Evolutionary conservation across 306 rosid genomes (phyloP).

Genomic region (Medicago truncatula): DNA sequence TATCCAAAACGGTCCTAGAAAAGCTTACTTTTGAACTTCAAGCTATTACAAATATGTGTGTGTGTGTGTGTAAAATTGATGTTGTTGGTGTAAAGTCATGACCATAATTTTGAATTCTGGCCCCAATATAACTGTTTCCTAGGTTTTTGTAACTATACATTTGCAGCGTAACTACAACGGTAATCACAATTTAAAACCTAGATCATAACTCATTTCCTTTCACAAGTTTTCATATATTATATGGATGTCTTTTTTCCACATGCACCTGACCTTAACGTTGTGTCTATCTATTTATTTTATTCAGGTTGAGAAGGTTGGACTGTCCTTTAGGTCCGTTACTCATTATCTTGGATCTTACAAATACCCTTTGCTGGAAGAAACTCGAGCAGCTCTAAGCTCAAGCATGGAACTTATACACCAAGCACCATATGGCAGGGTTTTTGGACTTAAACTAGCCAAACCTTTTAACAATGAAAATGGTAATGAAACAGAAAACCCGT

Average conservation of each 20-base stretch:
- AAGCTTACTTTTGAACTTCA: too few species aligned
- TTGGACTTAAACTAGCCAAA: slow-evolving; percentile 41
- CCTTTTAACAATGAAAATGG: neutral
- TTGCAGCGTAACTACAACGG: too few species aligned
- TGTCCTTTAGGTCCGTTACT: slow-evolving; percentile 47
- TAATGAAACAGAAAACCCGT: neutral
- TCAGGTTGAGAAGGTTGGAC: slow-evolving; percentile 51
- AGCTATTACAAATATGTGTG: too few species aligned
- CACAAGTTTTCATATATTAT: too few species aligned
- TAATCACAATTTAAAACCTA: too few species aligned
- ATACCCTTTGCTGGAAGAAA: slow-evolving; percentile 71
- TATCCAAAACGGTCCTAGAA: too few species aligned
- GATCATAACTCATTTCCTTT: too few species aligned
- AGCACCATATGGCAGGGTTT: slow-evolving; percentile 58
- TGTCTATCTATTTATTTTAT: neutral
- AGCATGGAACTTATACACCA: slow-evolving; percentile 51
- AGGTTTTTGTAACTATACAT: too few species aligned
- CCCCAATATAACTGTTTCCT: neutral
- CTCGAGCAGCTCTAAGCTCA: slow-evolving; percentile 57
- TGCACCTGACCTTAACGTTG: neutral
- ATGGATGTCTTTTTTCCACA: neutral
- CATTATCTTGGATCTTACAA: slow-evolving; percentile 51
- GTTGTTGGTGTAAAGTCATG: neutral
- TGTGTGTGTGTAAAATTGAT: too few species aligned
- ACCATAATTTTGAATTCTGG: neutral